A percentile compares a stretch with the other conserved stretches of the same genome.
Conservation (phyloP, 345 rosid species). For the Corchorus olitorius region DNA sequence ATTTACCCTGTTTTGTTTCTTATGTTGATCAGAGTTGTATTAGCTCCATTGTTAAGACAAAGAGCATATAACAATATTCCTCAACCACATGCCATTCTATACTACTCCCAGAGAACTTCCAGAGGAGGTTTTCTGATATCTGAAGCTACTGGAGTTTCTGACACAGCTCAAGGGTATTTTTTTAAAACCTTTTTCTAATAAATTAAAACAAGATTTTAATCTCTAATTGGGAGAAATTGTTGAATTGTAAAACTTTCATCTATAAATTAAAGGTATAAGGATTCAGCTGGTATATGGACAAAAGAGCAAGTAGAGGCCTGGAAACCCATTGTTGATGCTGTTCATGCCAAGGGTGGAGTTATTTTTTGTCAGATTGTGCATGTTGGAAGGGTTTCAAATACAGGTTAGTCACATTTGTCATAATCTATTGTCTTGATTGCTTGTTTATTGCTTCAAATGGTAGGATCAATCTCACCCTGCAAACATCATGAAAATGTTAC, state of each 20-base stretch:
- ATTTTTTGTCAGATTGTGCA: constrained; percentile 81
- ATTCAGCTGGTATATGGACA: constrained; percentile 76
- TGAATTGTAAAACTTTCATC: too few relatives aligned
- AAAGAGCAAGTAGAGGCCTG: constrained; percentile 86
- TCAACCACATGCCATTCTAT: constrained; percentile 23
- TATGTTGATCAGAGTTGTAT: neutral
- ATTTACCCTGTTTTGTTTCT: neutral
- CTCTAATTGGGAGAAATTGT: too few relatives aligned
- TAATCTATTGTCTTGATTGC: neutral
- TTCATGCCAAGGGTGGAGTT: constrained; percentile 74
- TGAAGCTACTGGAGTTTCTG: constrained; percentile 27
- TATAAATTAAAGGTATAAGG: constrained; percentile 24
- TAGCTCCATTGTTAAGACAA: constrained; percentile 21
- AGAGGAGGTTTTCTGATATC: constrained; percentile 18
- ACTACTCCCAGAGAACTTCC: constrained; percentile 21
- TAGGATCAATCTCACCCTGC: neutral
- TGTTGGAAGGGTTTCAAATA: constrained; percentile 70
- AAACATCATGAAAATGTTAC: too few relatives aligned
- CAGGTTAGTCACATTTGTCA: constrained; percentile 27
- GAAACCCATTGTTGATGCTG: constrained; percentile 86
- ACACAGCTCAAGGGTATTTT: neutral
- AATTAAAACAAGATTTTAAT: too few relatives aligned
- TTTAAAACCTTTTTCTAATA: neutral
- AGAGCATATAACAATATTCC: constrained; percentile 23
- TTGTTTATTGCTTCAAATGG: neutral